These are phyloP conservation scores for Mesembryanthemum crystallinum DNA, from an alignment of 148 eudicot species.

Conservation along the genomic window DNA sequence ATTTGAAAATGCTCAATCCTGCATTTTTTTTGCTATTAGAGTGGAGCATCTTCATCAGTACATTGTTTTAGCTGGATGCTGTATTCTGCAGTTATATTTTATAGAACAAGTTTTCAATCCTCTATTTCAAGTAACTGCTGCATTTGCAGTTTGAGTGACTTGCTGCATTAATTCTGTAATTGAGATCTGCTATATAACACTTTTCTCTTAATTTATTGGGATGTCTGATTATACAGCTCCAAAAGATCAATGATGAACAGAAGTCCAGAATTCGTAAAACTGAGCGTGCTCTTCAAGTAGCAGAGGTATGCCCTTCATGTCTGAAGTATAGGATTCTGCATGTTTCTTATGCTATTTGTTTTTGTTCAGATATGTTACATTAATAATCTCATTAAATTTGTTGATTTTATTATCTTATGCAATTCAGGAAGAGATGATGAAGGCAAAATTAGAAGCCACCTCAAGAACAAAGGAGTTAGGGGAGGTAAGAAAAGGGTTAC, in stretches of 20 bases:
- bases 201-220: not conserved
- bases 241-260: conserved; percentile 54
- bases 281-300: conserved; percentile 72
- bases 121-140: not conserved
- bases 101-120: not conserved
- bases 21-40: not conserved
- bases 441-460: conserved; percentile 74
- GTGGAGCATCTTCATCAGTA: not conserved
- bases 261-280: conserved; percentile 53
- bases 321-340: not conserved
- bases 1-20: not conserved
- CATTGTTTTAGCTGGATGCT: not conserved
- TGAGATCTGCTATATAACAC: not conserved
- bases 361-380: not conserved
- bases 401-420: conserved; percentile 1
- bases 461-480: conserved; percentile 56
- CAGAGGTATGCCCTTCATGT: conserved; percentile 48
- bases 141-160: not conserved
- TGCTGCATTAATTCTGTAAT: not conserved
- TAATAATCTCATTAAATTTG: conserved; percentile 10
- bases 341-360: not conserved
- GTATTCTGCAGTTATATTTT: not conserved
- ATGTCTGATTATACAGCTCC: conserved; percentile 43
- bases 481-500: conserved; percentile 50
- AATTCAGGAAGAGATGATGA: conserved; percentile 76